These are phyloP conservation scores for Cunninghamia lanceolata DNA, from an alignment of 75 land plant species.

Conservation along the genomic window DNA sequence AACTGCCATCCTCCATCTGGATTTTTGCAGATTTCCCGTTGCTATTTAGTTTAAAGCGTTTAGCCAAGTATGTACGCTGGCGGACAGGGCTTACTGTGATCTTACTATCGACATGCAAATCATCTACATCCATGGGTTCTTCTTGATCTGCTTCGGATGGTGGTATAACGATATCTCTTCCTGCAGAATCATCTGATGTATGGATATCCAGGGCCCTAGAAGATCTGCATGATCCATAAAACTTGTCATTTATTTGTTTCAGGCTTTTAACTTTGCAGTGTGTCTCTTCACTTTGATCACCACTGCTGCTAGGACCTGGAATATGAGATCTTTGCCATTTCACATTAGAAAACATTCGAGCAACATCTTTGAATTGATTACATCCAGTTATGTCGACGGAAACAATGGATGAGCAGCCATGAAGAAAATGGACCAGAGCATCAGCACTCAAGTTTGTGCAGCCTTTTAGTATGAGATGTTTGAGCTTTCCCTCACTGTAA, in stretches of 20 bases:
- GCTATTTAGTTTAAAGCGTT: slow-evolving; percentile 39
- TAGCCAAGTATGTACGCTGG: slow-evolving; percentile 31
- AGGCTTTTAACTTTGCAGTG: slow-evolving; percentile 45
- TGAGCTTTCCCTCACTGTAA: slow-evolving; percentile 57
- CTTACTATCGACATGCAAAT: slow-evolving; percentile 28
- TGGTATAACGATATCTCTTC: slow-evolving; percentile 6
- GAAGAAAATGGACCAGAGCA: slow-evolving; percentile 54
- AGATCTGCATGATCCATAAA: slow-evolving; percentile 19
- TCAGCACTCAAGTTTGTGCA: slow-evolving; percentile 58
- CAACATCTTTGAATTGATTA: slow-evolving; percentile 62
- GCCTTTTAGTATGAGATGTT: slow-evolving; percentile 40
- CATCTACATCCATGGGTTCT: slow-evolving; percentile 36
- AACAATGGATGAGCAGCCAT: slow-evolving; percentile 43
- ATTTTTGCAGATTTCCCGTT: slow-evolving; percentile 41
- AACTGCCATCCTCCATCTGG: slow-evolving; percentile 53
- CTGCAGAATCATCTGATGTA: slow-evolving; percentile 8
- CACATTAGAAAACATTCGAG: slow-evolving; percentile 35
- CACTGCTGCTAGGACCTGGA: background rate
- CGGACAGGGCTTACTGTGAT: slow-evolving; percentile 31
- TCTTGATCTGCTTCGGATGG: slow-evolving; percentile 16
- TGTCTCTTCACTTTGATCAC: slow-evolving; percentile 23
- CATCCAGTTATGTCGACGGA: slow-evolving; percentile 73
- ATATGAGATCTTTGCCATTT: slow-evolving; percentile 39
- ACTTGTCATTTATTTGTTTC: slow-evolving; percentile 48
- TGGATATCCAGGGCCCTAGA: slow-evolving; percentile 18